Base-by-base conservation (phyloP, 2,329 filamentous ascomycete species). In the Ophiostoma perfectum region DNA sequence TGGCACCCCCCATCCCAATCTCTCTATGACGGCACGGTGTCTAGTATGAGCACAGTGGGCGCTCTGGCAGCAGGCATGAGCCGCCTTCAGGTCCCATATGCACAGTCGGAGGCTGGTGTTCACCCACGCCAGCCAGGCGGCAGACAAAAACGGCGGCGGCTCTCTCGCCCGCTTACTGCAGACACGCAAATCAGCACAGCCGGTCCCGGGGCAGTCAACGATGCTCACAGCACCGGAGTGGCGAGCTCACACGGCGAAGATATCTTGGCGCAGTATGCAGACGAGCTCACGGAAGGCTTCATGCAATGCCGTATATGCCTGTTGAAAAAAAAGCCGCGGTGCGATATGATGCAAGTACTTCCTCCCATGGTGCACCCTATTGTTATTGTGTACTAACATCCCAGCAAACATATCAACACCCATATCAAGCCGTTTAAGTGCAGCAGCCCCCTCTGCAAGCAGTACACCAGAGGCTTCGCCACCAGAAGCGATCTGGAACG, bases 391-490 rank as follows among this genome's bases (percentile, higher is more conserved):
- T 42, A 42, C 39, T 44, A 9, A 63, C 60, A n/a, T 18, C 14
- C 4, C 69, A 94, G 91, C 72, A 97, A 97, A 77, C 93, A 97
- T 76, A 81, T 86, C 76, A 94, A 92, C 75, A 87, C 93, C 1
- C 93, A 97, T 76, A 83, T 86, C 7, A 88, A 87, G 72, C 93
- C 92, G 0, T 97, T 94, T 71, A 88, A 88, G 12, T 97, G 93
- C 77, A 96, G 92, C 0, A 90, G 88, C 71, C 78, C 81, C 8
- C 8, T 44, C 8, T 70, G 69, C 67, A 77, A 1, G 78, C 66
- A 92, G 38, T 7, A 12, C 16, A 14, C 9, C 45, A 47, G 91
- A 74, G 81, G 76, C 0, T 96, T 97, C 72, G 93, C 11, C 5
- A 60, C 47, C 4, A 60, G 60, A 38, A 27, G n/a, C 12, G 16